Base-by-base conservation (phyloP, 495 filamentous ascomycete species). In the Usnea hakonensis region DNA sequence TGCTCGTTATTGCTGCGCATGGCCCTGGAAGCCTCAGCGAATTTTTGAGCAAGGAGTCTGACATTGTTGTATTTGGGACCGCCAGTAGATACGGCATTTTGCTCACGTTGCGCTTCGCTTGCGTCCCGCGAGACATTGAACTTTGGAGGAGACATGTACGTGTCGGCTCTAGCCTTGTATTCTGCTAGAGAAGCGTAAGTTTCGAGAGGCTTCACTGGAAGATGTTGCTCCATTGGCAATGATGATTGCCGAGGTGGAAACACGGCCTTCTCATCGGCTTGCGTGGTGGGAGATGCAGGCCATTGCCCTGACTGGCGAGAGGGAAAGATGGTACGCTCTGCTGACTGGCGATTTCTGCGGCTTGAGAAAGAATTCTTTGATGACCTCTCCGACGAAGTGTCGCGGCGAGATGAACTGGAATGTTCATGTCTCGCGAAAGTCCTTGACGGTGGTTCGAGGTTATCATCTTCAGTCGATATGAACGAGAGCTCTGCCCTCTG, bases 231-330 rank as follows among this genome's bases (percentile, higher is more conserved):
- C 10, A 4, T 50, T 23, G 48, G 26, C 58, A 61, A 41, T 19
- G 58, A 54, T 9, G 46, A 61, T 38, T 61, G 58, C 38, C 58
- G 58, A 55, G 48, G 46, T 17, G 35, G 35, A 17, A 54, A 61
- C 19, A 30, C 13, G 28, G 58, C 36, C 19, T 21, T 14, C 32
- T 48, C 46, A 30, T 37, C 38, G 0, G 37, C 30, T 19, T 38
- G 28, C 5, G 16, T 37, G 53, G 36, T 41, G n/a, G 58, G 36
- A 41, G 46, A 40, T 28, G 48, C 30, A 54, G 48, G 37, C 5
- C 14, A 33, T 21, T 46, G 36, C 26, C 33, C 58, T 35, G 19
- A 38, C 48, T 32, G 30, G 36, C 48, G 44, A 53, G 58, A 38
- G n/a, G 19, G 44, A 30, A 48, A 48, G 23, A 48, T 13, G 44